Base-by-base conservation (phyloP, 768 basidiomycete genomes). In the Calocybe cyanea region DNA sequence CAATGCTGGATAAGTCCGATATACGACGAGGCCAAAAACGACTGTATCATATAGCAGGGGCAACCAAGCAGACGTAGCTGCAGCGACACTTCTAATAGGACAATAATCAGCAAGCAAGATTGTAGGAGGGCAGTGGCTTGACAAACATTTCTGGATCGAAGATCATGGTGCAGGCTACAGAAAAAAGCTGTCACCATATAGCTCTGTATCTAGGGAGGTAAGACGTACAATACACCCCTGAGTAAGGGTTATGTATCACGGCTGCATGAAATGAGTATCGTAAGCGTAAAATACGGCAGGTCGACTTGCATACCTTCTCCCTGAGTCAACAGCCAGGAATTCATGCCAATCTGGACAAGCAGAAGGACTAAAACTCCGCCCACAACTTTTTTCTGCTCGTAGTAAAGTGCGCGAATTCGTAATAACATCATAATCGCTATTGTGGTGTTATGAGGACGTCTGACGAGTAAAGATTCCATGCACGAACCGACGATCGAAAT, bases 401-500 rank as follows among this genome's bases (percentile, higher is more conserved):
- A 59, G 45, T 72, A 75, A 28, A 76, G 48, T 7, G 69, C 71
- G n/a, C 61, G 55, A 44, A 76, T 63, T 19, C 80, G 76, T 2
- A 81, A 50, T 18, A 79, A 62, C 80, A 83, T 80, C 78, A 83
- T 80, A 14, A 79, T 50, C 3, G 59, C 68, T 66, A 34, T 28
- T 28, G 6, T 28, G 6, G 25, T 28, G 11, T 28, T 28, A 6
- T 28, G n/a, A n/a, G n/a, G n/a, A n/a, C 11, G 25, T 28, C 25
- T 11, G 11, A 28, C 25, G 25, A 11, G 25, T n/a, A n/a, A 28
- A 28, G 25, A 28, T 28, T 28, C 6, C 25, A 28, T 28, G 6
- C 5, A 11, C 18, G 51, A 61, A 48, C 71, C 77, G 1, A 75
- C 73, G 18, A 76, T 59, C 25, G 72, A 67, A 41, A 81, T 71